Evolutionary conservation across 129 eudicot species (phyloP).

Genomic region (Centrapalus pauciflorus): DNA sequence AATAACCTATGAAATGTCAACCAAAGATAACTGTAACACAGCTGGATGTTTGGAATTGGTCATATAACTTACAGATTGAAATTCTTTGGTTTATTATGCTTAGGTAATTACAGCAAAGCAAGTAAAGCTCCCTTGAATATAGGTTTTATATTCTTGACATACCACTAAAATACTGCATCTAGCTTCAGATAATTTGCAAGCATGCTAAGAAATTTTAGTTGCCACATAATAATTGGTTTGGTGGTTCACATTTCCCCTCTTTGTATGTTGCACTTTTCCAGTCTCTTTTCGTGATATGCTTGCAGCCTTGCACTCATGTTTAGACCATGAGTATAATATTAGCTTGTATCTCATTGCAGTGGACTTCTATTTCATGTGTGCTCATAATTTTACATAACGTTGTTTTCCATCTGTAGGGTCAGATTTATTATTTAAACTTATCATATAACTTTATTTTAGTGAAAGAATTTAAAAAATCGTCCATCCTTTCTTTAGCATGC

Average conservation of each 20-base stretch:
- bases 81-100: slow-evolving; percentile 10
- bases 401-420: background rate
- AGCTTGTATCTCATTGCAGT: background rate
- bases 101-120: background rate
- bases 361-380: background rate
- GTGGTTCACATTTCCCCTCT: background rate
- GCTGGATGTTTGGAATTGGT: slow-evolving; percentile 1
- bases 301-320: background rate
- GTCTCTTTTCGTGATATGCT: background rate
- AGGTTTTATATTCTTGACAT: background rate
- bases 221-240: background rate
- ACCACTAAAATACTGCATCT: slow-evolving; percentile 3
- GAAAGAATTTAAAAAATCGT: background rate
- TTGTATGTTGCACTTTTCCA: background rate
- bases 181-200: background rate
- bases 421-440: background rate
- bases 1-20: background rate
- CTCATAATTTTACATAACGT: background rate
- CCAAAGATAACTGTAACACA: background rate
- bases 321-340: background rate
- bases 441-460: background rate
- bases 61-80: slow-evolving; percentile 10
- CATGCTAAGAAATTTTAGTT: background rate
- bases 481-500: background rate
- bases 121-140: background rate